Conservation (phyloP, 495 filamentous ascomycete genomes). For the Sabuloglossum arenarium region DNA sequence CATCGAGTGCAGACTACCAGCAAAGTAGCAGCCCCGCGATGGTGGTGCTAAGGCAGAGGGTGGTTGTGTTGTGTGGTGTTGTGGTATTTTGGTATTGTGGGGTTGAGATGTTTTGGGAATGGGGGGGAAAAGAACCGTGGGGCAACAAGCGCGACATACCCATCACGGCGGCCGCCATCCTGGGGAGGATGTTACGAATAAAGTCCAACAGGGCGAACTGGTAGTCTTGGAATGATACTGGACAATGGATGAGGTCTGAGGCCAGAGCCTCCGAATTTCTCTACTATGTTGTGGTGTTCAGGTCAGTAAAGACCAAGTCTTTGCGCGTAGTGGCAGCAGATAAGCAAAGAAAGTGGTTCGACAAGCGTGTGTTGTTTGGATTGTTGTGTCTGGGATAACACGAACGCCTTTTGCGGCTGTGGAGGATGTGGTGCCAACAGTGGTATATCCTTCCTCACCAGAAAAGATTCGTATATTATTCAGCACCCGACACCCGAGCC, state of each 20-base stretch:
- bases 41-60: not conserved
- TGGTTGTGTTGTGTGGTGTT: not conserved
- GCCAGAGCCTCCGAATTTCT: not conserved
- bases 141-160: slow-evolving; percentile 2
- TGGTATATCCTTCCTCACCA: not conserved
- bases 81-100: not conserved
- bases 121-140: not conserved
- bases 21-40: not conserved
- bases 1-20: not conserved
- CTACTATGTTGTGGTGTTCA: not conserved
- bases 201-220: not conserved
- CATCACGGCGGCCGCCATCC: slow-evolving; percentile 5
- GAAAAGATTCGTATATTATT: not conserved
- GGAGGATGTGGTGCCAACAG: not conserved
- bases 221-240: not conserved
- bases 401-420: not conserved
- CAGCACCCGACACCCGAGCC: slow-evolving; percentile 1
- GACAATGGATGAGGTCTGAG: not conserved
- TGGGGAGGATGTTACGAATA: not conserved
- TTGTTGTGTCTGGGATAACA: not conserved
- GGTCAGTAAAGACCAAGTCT: not conserved
- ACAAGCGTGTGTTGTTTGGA: no score
- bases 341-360: no score
- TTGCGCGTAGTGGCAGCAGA: not conserved
- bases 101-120: not conserved